Evolutionary conservation across 768 basidiomycete genomes (phyloP).

Genomic region (Lactarius sp.): DNA sequence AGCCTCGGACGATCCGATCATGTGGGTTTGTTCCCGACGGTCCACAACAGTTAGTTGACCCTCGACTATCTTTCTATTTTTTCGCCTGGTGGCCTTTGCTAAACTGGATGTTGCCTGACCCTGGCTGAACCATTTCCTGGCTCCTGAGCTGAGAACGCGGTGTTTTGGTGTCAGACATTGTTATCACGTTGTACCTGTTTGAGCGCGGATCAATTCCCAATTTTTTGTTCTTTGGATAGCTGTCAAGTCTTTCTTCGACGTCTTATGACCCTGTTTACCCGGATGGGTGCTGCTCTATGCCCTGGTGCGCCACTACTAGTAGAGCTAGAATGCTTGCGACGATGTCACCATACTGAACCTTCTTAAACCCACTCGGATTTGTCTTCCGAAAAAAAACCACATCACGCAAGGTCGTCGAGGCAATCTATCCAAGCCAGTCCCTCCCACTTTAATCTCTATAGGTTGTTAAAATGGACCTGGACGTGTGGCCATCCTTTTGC

Average conservation of each 20-base stretch:
- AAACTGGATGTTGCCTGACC: neutral
- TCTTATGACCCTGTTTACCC: too few relatives aligned
- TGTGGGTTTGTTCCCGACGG: too few relatives aligned
- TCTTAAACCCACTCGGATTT: neutral
- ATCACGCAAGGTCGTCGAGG: slow-evolving; percentile 36
- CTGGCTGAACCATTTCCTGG: too few relatives aligned
- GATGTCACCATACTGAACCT: neutral
- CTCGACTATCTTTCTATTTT: neutral
- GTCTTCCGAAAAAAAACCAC: slow-evolving; percentile 33
- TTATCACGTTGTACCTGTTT: neutral
- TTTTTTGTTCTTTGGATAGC: too few relatives aligned
- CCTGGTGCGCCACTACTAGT: too few relatives aligned
- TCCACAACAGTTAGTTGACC: too few relatives aligned
- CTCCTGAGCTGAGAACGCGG: neutral
- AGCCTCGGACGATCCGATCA: too few relatives aligned
- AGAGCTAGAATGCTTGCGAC: neutral
- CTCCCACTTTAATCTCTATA: slow-evolving; percentile 10
- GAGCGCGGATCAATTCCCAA: neutral
- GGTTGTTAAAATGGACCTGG: neutral
- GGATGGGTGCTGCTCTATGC: too few relatives aligned
- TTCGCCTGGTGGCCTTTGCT: neutral
- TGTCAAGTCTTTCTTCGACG: too few relatives aligned
- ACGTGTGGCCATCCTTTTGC: slow-evolving; percentile 28
- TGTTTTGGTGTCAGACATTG: neutral
- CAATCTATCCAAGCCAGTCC: slow-evolving; percentile 35